Conservation (phyloP, 805 yeast genomes). For the Komagataella pseudopastoris region DNA sequence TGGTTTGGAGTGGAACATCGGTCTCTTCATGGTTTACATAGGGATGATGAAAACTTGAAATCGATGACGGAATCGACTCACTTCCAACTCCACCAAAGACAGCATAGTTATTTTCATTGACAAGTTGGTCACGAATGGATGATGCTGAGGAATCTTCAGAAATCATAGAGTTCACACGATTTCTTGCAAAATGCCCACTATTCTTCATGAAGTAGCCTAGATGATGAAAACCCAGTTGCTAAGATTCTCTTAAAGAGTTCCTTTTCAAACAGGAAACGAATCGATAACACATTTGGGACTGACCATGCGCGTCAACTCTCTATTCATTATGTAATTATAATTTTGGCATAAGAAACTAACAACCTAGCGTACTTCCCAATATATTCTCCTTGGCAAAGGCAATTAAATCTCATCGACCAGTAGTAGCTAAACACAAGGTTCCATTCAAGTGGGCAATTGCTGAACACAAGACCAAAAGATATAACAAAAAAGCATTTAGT, state of each 20-base stretch:
- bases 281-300: background rate
- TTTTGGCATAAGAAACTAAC: background rate
- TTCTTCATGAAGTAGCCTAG: background rate
- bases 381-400: background rate
- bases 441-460: background rate
- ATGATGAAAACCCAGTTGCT: background rate
- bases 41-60: slow-evolving; percentile 63
- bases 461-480: background rate
- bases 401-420: background rate
- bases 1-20: background rate
- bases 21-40: slow-evolving; percentile 27
- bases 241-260: background rate
- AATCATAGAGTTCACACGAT: slow-evolving; percentile 14
- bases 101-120: slow-evolving; percentile 44
- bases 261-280: background rate
- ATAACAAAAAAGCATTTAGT: background rate
- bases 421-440: background rate
- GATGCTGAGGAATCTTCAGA: slow-evolving; percentile 3
- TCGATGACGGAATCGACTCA: slow-evolving; percentile 65
- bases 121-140: slow-evolving; percentile 19
- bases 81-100: slow-evolving; percentile 70
- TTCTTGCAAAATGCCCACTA: slow-evolving; percentile 14
- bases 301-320: background rate
- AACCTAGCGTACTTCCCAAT: background rate
- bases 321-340: no score